Evolutionary conservation across 495 filamentous ascomycete genomes (phyloP).

Genomic region (Tuber magnatum): DNA sequence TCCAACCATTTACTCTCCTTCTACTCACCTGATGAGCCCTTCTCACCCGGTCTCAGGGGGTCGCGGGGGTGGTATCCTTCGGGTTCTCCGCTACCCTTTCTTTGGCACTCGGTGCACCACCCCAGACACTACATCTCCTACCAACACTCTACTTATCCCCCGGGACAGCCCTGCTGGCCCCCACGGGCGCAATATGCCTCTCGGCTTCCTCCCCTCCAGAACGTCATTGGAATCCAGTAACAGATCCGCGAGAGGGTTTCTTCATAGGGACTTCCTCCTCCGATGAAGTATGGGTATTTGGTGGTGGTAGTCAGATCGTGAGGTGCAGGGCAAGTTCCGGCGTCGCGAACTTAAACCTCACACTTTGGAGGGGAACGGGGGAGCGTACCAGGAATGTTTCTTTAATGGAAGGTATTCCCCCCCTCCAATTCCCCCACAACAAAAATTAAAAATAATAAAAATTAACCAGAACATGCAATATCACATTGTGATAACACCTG

Average conservation of each 20-base stretch:
- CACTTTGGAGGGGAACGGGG: slow-evolving; percentile 26
- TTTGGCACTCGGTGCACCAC: slow-evolving; percentile 10
- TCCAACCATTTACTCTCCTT: neutral
- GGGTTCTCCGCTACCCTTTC: neutral
- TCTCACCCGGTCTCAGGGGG: neutral
- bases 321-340: slow-evolving; percentile 14
- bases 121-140: slow-evolving; percentile 27
- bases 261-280: no score
- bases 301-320: no score
- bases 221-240: no score
- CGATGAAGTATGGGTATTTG: no score
- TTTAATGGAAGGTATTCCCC: slow-evolving; percentile 23
- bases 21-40: neutral
- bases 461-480: neutral
- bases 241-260: no score
- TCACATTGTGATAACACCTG: neutral
- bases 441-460: slow-evolving; percentile 8
- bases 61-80: neutral
- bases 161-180: slow-evolving; percentile 18
- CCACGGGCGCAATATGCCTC: no score
- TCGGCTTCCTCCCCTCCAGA: neutral
- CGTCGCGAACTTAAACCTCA: slow-evolving; percentile 24
- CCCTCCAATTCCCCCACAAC: neutral
- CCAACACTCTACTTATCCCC: slow-evolving; percentile 28
- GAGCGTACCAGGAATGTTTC: slow-evolving; percentile 25